Evolutionary conservation across 495 filamentous ascomycete genomes (phyloP).

Genomic region (Penicillium robsamsonii): DNA sequence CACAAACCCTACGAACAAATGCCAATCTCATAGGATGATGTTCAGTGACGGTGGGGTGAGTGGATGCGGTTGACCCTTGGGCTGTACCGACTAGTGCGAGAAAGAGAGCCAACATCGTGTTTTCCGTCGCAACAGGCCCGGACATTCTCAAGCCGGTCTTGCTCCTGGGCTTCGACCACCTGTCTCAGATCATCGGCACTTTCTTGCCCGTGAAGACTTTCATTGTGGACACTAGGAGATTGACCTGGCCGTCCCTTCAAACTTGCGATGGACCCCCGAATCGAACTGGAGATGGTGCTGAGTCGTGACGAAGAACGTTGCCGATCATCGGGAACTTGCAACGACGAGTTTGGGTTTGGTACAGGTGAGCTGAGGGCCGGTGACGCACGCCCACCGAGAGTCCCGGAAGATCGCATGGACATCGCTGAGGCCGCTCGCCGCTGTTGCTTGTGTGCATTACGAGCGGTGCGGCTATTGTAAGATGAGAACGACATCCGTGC

Average conservation of each 20-base stretch:
- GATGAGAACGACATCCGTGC: constrained; percentile 75
- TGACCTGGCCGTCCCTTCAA: constrained; percentile 39
- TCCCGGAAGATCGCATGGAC: constrained; percentile 44
- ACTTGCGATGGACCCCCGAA: constrained; percentile 46
- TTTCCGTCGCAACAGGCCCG: constrained; percentile 96
- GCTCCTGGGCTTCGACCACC: constrained; percentile 71
- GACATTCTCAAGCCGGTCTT: constrained; percentile 86
- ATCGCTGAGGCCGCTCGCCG: constrained; percentile 48
- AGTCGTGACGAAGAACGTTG: constrained; percentile 44
- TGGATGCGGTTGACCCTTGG: constrained; percentile 41
- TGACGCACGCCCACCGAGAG: constrained; percentile 43
- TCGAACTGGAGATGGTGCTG: constrained; percentile 45
- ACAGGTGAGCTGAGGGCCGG: constrained; percentile 44
- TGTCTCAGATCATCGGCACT: constrained; percentile 77
- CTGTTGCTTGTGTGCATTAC: constrained; percentile 52
- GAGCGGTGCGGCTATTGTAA: constrained; percentile 70
- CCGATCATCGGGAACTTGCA: constrained; percentile 39
- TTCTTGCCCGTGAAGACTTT: constrained; percentile 63
- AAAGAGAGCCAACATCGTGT: constrained; percentile 51
- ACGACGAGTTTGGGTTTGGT: constrained; percentile 41
- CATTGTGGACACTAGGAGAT: constrained; percentile 61
- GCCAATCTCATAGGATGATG: constrained; percentile 12
- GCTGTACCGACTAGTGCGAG: constrained; percentile 46
- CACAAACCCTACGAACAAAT: constrained; percentile 28
- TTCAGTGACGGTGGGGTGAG: constrained; percentile 35